Percentiles rank a stretch among this genome's conserved stretches.
These are phyloP conservation scores for Wickerhamiella musiphila DNA, from an alignment of 805 yeast species.

Conservation along the genomic window DNA sequence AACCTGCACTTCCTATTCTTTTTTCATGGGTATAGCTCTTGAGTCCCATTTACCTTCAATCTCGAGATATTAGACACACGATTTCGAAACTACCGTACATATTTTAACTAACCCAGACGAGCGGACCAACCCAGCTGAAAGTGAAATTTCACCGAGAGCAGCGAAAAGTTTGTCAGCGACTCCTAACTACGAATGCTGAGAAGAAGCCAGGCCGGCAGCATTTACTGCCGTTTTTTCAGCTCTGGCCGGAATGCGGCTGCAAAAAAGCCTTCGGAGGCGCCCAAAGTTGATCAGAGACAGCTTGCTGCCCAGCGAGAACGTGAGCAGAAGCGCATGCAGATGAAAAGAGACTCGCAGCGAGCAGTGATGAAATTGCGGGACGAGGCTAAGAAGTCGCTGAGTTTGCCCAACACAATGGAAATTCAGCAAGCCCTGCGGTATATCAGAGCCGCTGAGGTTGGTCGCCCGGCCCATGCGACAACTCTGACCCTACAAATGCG, in stretches of 20 bases:
- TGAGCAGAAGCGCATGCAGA: constrained; percentile 17
- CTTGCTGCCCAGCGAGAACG: constrained; percentile 21
- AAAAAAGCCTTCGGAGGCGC: constrained; percentile 7
- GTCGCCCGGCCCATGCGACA: constrained; percentile 54
- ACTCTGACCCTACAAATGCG: constrained; percentile 50
- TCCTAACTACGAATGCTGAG: too few relatives aligned
- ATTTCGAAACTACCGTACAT: constrained; percentile 1
- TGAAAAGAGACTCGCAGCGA: constrained; percentile 15
- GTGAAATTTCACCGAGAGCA: too few relatives aligned
- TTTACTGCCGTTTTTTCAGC: constrained; percentile 4
- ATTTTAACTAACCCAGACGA: not conserved
- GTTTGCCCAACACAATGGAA: constrained; percentile 50
- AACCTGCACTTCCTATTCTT: too few relatives aligned
- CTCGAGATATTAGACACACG: too few relatives aligned
- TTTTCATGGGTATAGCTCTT: too few relatives aligned
- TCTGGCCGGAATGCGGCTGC: constrained; percentile 3
- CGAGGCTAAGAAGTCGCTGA: constrained; percentile 28
- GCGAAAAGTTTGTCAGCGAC: too few relatives aligned
- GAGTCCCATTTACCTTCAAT: too few relatives aligned
- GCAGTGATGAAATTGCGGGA: constrained; percentile 15
- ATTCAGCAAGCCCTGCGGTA: constrained; percentile 58
- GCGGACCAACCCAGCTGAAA: too few relatives aligned
- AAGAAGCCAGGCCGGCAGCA: not conserved
- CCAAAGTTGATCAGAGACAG: constrained; percentile 20
- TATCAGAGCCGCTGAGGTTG: constrained; percentile 80